A percentile compares a stretch with the other conserved stretches of the same genome.
These are phyloP conservation scores for Sporothrix mexicana DNA, from an alignment of 2,329 filamentous ascomycete genomes.

Conservation along the genomic window DNA sequence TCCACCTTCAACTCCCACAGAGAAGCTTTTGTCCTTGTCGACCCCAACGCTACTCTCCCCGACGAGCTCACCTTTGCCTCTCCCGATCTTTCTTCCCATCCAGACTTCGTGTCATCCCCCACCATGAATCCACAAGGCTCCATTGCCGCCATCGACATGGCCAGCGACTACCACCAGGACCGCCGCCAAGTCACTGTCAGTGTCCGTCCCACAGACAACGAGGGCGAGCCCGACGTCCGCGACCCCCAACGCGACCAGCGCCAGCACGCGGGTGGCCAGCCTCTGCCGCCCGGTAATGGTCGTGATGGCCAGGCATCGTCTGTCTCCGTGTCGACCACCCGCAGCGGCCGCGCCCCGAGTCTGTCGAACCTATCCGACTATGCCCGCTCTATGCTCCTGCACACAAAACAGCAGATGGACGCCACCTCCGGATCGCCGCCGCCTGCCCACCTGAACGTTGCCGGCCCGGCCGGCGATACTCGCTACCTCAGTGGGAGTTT, in stretches of 20 bases:
- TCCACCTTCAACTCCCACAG: neutral
- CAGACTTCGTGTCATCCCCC: neutral
- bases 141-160: conserved; percentile 20
- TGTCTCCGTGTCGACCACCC: neutral
- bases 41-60: neutral
- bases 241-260: conserved; percentile 25
- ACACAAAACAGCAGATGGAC: conserved; percentile 71
- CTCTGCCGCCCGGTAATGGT: conserved; percentile 4
- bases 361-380: conserved; percentile 51
- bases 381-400: conserved; percentile 65
- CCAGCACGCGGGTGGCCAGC: conserved; percentile 24
- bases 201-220: neutral
- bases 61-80: neutral
- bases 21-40: neutral
- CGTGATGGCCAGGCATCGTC: no score
- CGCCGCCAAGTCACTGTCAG: conserved; percentile 6
- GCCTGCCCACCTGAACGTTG: conserved; percentile 33
- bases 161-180: neutral
- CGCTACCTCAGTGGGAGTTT: neutral
- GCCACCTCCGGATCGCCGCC: conserved; percentile 54
- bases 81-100: neutral
- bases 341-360: conserved; percentile 36
- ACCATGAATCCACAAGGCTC: conserved; percentile 12
- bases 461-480: conserved; percentile 27
- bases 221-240: neutral